Evolutionary conservation across 805 yeast genomes (phyloP), one percentile per base, ranked within the genome.

Genomic region (Ogataea philodendri): DNA sequence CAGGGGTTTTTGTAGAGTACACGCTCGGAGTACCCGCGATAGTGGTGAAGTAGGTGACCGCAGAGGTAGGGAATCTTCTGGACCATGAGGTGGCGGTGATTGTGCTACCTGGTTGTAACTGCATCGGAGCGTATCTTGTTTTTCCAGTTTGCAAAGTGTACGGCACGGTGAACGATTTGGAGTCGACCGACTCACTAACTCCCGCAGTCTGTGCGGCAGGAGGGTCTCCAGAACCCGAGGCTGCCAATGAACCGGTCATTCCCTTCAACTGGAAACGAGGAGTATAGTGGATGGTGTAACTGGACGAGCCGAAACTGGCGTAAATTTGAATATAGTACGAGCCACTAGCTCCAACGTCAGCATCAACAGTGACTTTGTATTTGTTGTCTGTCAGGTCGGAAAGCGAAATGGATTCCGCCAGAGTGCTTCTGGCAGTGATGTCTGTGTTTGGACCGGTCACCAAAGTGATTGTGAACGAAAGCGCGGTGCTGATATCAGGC

Each of bases 91-190:
- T 69, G 23, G 67, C 74, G 1, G 95, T 84, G 16, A 87, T 74
- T 7, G 63, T 64, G 1, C 83, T 53, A 3, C 81, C 84, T 5
- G 98, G 97, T 62, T 87, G 96, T 41, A 69, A 57, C 63, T 89
- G 97, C 96, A 88, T 86, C 35, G 97, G 96, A 1, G 97, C 97
- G 59, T 63, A 85, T 50, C 89, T 74, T 7, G 84, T 76, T 14
- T 49, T 60, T 19, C 96, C 96, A 0, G 93, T 81, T 64, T 90
- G 97, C 49, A 50, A 45, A 3, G 85, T 73, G 63, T 89, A 90
- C 2, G 94, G 72, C 5, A 88, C 64, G 3, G 80, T 55, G 57
- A 81, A 82, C 3, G 87, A 79, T 9, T 57, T 60, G 0, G 77
- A 62, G 20, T 65, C 59, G 46, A 66, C 69, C 7, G 59, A 60